Evolutionary conservation across 2,329 filamentous ascomycete species (phyloP), one percentile per base, ranked within the genome.

Genomic region (Colletotrichum falcatum): DNA sequence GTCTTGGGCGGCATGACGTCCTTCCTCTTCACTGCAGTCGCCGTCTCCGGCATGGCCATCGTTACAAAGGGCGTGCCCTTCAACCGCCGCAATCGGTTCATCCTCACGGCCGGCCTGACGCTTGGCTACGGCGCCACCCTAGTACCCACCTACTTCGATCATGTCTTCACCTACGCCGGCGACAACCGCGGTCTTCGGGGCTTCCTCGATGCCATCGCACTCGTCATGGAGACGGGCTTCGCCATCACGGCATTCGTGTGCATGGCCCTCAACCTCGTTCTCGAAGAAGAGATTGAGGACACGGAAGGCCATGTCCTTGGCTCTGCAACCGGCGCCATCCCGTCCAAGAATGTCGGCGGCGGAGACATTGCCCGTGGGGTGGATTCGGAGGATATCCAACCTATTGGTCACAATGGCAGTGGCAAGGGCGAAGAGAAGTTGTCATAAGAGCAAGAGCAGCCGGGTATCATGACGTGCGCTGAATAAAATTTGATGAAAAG

Each of bases 81-180:
- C 78, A 94, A 88, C n/a, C 88, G 93, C 46, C 89, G 94, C 61
- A 95, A 92, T 75, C 87, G 94, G 30, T 96, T 96, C 82, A 93
- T 96, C 75, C 85, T 96, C 14, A 94, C 94, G 0, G 91, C 92
- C 0, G 89, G 91, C 0, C 83, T 96, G 39, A 86, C 92, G 0
- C 82, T 95, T 35, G 94, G 94, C 39, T 93, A 93, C 73, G 90
- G 90, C 66, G 90, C 90, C 12, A 92, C 90, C 0, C 81, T 92
- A 0, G 87, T 92, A 2, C 88, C 89, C 0, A 87, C 81, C 37
- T 94, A 92, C 84, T 94, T 94, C 76, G 79, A 82, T 70, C 85
- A 88, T 72, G 88, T 96, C 63, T 94, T 96, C 78, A 92, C 90
- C 4, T 95, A 95, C 77, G 77, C 79, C 0, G 93, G 92, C 14